Evolutionary conservation across 306 rosid genomes (phyloP).

Genomic region (Alnus rubra): DNA sequence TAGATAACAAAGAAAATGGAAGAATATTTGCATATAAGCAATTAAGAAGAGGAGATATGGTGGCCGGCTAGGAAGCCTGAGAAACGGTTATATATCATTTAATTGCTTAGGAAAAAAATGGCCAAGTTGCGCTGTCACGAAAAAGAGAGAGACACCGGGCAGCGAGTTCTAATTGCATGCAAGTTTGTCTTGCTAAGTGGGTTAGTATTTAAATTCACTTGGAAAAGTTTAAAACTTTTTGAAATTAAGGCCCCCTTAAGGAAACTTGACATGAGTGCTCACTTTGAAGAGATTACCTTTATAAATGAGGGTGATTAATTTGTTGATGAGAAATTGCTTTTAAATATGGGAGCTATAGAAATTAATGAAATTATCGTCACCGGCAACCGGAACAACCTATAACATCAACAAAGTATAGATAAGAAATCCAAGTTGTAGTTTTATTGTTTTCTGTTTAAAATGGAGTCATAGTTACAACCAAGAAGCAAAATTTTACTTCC

Average conservation of each 20-base stretch:
- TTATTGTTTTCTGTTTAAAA: neutral
- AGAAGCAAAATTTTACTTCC: neutral
- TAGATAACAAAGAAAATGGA: neutral
- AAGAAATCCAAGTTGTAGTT: neutral
- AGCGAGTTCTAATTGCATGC: conserved; percentile 13
- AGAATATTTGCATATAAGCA: conserved; percentile 14
- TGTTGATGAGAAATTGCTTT: neutral
- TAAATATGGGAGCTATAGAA: neutral
- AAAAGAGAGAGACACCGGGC: conserved; percentile 17
- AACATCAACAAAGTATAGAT: neutral
- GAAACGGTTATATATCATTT: neutral
- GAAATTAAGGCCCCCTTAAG: neutral
- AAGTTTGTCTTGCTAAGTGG: neutral
- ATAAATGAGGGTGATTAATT: neutral
- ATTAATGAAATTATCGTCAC: neutral
- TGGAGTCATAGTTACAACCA: neutral
- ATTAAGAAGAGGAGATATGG: conserved; percentile 7
- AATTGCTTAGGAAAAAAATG: conserved; percentile 13
- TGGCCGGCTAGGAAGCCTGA: no score
- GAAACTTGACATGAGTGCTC: neutral
- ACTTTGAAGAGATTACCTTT: neutral
- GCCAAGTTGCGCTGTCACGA: neutral
- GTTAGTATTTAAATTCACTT: neutral
- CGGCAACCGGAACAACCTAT: neutral
- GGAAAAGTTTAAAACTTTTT: neutral